Evolutionary conservation across 164 flowering plant species (phyloP), one percentile per base, ranked within the genome.

Genomic region (Stephania cephalantha): DNA sequence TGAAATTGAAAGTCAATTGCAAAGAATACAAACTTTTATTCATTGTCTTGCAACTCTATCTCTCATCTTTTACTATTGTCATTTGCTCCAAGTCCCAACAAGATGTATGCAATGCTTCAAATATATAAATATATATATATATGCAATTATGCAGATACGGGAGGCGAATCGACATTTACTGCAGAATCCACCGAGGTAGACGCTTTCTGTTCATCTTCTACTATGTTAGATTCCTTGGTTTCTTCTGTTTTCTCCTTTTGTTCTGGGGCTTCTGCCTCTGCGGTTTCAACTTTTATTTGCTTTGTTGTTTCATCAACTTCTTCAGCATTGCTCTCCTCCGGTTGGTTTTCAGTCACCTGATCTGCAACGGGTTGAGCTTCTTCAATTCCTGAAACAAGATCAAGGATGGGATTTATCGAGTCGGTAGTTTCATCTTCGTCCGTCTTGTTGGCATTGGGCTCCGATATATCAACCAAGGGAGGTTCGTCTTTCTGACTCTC

Each of bases 401-500:
- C 77, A 17, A 69, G 15, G 25, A 72, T 61, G 69, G 66, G 73
- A 72, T 72, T 35, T 67, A 74, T 69, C 11, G 68, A 9, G 64
- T 69, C 71, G 4, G 46, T 18, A 4, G 79, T 30, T 15, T 42
- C 79, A 35, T 71, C 79, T 29, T 76, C 81, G 22, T 69, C 70
- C 9, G 35, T 22, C 18, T 81, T 81, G 44, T 77, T 72, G 3
- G 71, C 65, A 66, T 80, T 78, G 53, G 88, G 77, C 71, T 86
- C 85, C 3, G 84, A 80, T 45, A 78, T 82, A 78, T 84, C 88
- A 52, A 86, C 85, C 80, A 84, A 71, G 5, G 86, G 25, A 25
- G 25, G 81, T 74, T 78, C 87, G 72, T 83, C 86, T 45, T 80
- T 76, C 67, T 78, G 78, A 69, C 5, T 70, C 72, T 84, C 82